These are phyloP conservation scores for Lepiota venenata DNA, from an alignment of 768 basidiomycete genomes.

Conservation along the genomic window DNA sequence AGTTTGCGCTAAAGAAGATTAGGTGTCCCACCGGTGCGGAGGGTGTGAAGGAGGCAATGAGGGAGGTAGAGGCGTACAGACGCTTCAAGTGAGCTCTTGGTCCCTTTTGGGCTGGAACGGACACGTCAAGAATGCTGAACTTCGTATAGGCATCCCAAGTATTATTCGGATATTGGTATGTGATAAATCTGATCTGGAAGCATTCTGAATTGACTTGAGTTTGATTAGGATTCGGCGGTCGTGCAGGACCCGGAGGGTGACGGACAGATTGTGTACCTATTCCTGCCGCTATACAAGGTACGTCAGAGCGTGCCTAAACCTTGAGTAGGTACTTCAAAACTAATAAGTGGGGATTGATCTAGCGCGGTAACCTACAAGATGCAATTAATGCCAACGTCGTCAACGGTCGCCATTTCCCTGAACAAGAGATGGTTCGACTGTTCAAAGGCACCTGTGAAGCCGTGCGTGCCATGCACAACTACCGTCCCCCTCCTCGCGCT, in stretches of 20 bases:
- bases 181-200: conserved; percentile 4
- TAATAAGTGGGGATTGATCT: conserved; percentile 2
- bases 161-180: conserved; percentile 90
- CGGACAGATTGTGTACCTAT: conserved; percentile 94
- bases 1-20: conserved; percentile 97
- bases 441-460: conserved; percentile 96
- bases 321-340: neutral
- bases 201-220: neutral
- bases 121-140: conserved; percentile 6
- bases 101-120: neutral
- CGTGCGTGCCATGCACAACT: conserved; percentile 91
- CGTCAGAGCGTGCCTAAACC: conserved; percentile 9
- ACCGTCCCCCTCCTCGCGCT: conserved; percentile 50
- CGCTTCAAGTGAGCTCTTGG: conserved; percentile 74
- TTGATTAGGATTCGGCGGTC: conserved; percentile 80
- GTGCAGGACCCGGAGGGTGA: conserved; percentile 93
- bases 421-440: conserved; percentile 82
- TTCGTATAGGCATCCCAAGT: conserved; percentile 76
- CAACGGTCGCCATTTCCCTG: conserved; percentile 79
- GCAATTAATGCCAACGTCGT: conserved; percentile 85
- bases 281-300: conserved; percentile 91
- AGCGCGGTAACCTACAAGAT: conserved; percentile 95
- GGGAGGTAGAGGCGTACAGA: conserved; percentile 90
- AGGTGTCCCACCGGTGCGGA: conserved; percentile 87
- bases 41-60: conserved; percentile 85